A percentile compares a stretch with the other conserved stretches of the same genome.
These are phyloP conservation scores for Taiozyma sp. DNA, from an alignment of 1,139 yeast species.

Conservation along the genomic window DNA sequence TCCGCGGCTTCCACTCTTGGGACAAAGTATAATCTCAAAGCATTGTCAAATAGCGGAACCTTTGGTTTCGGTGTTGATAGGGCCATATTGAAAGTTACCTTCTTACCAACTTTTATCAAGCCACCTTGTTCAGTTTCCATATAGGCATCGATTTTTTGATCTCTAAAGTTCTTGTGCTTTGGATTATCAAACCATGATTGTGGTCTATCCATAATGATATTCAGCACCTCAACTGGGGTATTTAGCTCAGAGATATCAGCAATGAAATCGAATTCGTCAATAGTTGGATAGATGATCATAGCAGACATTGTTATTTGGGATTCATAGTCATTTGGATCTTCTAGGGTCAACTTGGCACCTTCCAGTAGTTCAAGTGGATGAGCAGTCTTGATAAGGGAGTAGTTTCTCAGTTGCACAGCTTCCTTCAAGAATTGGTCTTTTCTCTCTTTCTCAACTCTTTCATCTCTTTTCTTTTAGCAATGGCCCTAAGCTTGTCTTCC, in stretches of 20 bases:
- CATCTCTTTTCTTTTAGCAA: constrained; percentile 23
- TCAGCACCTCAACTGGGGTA: constrained; percentile 55
- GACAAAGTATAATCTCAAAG: constrained; percentile 69
- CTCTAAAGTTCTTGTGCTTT: constrained; percentile 52
- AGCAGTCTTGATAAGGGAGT: constrained; percentile 41
- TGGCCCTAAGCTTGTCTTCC: constrained; percentile 27
- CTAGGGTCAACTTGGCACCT: constrained; percentile 43
- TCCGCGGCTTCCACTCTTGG: constrained; percentile 61
- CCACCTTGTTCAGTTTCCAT: constrained; percentile 87
- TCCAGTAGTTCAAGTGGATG: constrained; percentile 37
- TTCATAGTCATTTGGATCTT: constrained; percentile 66
- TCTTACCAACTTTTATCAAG: constrained; percentile 77
- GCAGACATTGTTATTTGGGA: constrained; percentile 81
- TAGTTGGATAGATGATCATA: constrained; percentile 74
- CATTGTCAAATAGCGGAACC: constrained; percentile 74
- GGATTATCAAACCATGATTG: constrained; percentile 66
- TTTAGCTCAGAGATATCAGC: constrained; percentile 68
- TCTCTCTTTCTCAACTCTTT: constrained; percentile 26
- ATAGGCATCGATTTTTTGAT: constrained; percentile 60
- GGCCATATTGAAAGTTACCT: constrained; percentile 58
- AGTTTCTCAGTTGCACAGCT: constrained; percentile 53
- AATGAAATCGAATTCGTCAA: constrained; percentile 77
- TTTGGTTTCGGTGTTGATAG: constrained; percentile 57
- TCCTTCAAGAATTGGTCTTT: constrained; percentile 35
- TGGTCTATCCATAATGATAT: constrained; percentile 55